These are phyloP conservation scores for Ophiosphaerella narmari DNA, from an alignment of 2,329 filamentous ascomycete species.

Conservation along the genomic window DNA sequence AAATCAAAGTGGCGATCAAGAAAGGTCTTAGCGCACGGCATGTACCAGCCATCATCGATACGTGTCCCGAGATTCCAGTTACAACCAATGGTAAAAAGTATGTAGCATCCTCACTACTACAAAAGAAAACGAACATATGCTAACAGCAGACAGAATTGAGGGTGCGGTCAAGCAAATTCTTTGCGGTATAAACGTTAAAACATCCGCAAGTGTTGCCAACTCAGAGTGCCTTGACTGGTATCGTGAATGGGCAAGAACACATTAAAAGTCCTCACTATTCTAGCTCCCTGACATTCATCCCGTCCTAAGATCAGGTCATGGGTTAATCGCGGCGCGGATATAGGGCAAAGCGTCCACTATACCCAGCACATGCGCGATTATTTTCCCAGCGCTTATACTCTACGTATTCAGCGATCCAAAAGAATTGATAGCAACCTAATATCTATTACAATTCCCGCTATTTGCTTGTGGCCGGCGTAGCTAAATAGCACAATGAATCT, in stretches of 20 bases:
- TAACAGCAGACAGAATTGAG: conserved; percentile 68
- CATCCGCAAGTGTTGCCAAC: conserved; percentile 92
- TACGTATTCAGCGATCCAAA: no score
- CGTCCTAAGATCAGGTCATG: no score
- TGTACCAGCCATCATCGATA: conserved; percentile 81
- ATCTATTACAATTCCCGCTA: no score
- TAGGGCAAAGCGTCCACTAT: no score
- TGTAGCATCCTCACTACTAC: conserved; percentile 41
- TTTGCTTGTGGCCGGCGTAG: no score
- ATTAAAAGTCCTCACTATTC: conserved; percentile 11
- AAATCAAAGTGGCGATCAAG: conserved; percentile 71
- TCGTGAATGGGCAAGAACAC: conserved; percentile 64
- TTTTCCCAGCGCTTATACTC: no score
- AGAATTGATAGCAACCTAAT: no score
- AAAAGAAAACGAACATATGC: neutral
- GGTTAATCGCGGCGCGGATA: no score
- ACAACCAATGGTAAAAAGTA: conserved; percentile 96
- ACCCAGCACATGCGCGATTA: no score
- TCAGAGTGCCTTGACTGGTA: conserved; percentile 89
- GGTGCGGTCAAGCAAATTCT: conserved; percentile 96
- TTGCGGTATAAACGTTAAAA: conserved; percentile 83
- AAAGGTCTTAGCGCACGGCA: conserved; percentile 85
- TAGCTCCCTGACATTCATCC: no score
- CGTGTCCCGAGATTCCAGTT: conserved; percentile 84
- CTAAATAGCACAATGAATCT: no score